Conservation (phyloP, 1,284 basidiomycete species). For the Malassezia sp. region DNA sequence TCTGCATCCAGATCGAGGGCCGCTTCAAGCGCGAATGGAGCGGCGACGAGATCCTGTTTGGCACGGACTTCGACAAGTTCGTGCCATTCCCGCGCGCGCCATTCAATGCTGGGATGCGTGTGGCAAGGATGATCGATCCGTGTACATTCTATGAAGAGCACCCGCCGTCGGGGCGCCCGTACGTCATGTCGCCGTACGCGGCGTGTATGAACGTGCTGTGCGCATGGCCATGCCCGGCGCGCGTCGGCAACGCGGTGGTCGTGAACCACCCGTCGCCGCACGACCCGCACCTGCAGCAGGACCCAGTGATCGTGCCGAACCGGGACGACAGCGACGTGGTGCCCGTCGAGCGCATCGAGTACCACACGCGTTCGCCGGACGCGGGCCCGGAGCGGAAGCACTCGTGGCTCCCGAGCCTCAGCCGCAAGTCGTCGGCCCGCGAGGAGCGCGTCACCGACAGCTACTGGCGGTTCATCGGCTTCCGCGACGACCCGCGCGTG, state of each 20-base stretch:
- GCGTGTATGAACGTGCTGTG: constrained; percentile 49
- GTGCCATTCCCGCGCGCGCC: constrained; percentile 43
- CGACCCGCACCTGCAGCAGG: constrained; percentile 5
- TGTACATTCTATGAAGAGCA: constrained; percentile 38
- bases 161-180: constrained; percentile 47
- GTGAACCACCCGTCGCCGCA: constrained; percentile 36
- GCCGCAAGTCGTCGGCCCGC: constrained; percentile 16
- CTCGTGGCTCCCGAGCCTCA: constrained; percentile 30
- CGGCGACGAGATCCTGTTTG: constrained; percentile 39
- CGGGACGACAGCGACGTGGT: constrained; percentile 44
- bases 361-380: constrained; percentile 12
- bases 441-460: constrained; percentile 37
- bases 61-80: constrained; percentile 40
- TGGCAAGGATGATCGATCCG: constrained; percentile 48
- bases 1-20: constrained; percentile 49
- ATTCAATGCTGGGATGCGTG: constrained; percentile 48
- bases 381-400: constrained; percentile 24
- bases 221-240: constrained; percentile 46
- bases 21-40: constrained; percentile 44
- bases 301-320: constrained; percentile 18
- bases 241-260: constrained; percentile 45
- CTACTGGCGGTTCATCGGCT: constrained; percentile 49
- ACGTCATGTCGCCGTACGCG: constrained; percentile 48
- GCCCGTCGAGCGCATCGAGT: constrained; percentile 39
- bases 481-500: constrained; percentile 36